Conservation (phyloP, 2,329 filamentous ascomycete genomes). For the Penicillium psychrosexuale region DNA sequence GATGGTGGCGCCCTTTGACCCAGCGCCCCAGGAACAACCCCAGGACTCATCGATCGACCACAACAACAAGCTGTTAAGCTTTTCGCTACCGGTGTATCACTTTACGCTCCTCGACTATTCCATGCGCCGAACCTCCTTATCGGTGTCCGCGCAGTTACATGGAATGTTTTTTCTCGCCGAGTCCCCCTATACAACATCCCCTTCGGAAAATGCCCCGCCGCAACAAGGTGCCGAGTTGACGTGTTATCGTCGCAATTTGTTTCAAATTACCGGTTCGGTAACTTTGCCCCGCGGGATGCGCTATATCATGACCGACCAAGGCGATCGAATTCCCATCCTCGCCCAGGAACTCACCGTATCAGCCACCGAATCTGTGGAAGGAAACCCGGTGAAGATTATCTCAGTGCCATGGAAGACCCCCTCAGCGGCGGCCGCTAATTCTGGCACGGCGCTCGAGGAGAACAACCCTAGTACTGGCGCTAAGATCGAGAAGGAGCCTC, state of each 20-base stretch:
- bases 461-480: slow-evolving; percentile 45
- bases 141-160: slow-evolving; percentile 60
- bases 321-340: slow-evolving; percentile 77
- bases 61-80: slow-evolving; percentile 70
- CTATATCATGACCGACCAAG: slow-evolving; percentile 77
- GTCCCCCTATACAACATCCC: slow-evolving; percentile 59
- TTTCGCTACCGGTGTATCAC: slow-evolving; percentile 62
- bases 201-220: slow-evolving; percentile 57
- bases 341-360: slow-evolving; percentile 84
- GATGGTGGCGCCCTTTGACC: slow-evolving; percentile 44
- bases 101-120: slow-evolving; percentile 61
- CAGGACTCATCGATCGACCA: slow-evolving; percentile 60
- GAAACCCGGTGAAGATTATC: slow-evolving; percentile 86
- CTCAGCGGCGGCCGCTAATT: slow-evolving; percentile 56
- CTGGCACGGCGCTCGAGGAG: slow-evolving; percentile 48
- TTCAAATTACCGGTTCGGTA: slow-evolving; percentile 89
- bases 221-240: slow-evolving; percentile 65
- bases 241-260: slow-evolving; percentile 92
- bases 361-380: slow-evolving; percentile 91
- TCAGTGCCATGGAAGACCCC: slow-evolving; percentile 98
- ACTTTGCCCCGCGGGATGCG: slow-evolving; percentile 74
- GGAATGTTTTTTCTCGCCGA: slow-evolving; percentile 69
- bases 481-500: slow-evolving; percentile 79
- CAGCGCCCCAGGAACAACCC: slow-evolving; percentile 45
- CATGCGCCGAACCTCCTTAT: slow-evolving; percentile 54